Conservation (phyloP, 345 rosid genomes). For the Geranium brycei region DNA sequence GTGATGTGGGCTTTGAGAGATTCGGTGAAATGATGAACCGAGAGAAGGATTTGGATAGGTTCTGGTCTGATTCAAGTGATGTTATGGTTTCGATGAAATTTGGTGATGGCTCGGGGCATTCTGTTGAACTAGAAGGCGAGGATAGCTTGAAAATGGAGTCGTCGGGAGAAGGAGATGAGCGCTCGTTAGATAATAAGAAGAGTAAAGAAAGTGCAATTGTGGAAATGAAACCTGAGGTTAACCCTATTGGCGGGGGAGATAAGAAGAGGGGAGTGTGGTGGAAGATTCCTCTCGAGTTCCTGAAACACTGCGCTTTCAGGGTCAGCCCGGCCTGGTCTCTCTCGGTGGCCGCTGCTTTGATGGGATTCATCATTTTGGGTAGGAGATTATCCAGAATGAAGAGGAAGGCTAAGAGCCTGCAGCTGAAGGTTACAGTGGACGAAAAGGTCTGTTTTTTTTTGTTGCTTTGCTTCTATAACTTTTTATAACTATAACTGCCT, state of each 20-base stretch:
- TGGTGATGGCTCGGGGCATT: slow-evolving; percentile 10
- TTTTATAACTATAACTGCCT: slow-evolving; percentile 2
- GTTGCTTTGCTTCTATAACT: slow-evolving; percentile 4
- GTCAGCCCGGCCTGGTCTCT: slow-evolving; percentile 74
- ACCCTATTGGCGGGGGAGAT: slow-evolving; percentile 28
- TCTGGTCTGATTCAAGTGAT: slow-evolving; percentile 35
- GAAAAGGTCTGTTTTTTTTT: slow-evolving; percentile 56
- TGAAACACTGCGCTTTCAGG: slow-evolving; percentile 63
- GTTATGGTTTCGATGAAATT: slow-evolving; percentile 22
- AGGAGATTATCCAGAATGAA: slow-evolving; percentile 70
- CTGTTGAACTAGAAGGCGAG: slow-evolving; percentile 11
- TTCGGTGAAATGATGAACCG: slow-evolving; percentile 17
- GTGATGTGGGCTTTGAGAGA: slow-evolving; percentile 3
- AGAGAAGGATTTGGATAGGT: slow-evolving; percentile 18
- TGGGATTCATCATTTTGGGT: slow-evolving; percentile 75
- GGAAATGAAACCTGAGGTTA: slow-evolving; percentile 20
- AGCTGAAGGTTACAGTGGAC: slow-evolving; percentile 71
- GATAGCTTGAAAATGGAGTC: slow-evolving; percentile 3
- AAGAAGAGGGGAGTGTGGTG: slow-evolving; percentile 50
- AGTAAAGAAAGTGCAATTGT: slow-evolving; percentile 11
- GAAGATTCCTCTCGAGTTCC: slow-evolving; percentile 75
- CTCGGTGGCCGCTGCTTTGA: slow-evolving; percentile 80
- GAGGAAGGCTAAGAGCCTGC: slow-evolving; percentile 51
- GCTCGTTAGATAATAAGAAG: not conserved
- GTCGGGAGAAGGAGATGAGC: slow-evolving; percentile 8